phyloP scores from a whole-genome alignment of 345 rosid genomes.

The Mallotus nudiflorus region DNA sequence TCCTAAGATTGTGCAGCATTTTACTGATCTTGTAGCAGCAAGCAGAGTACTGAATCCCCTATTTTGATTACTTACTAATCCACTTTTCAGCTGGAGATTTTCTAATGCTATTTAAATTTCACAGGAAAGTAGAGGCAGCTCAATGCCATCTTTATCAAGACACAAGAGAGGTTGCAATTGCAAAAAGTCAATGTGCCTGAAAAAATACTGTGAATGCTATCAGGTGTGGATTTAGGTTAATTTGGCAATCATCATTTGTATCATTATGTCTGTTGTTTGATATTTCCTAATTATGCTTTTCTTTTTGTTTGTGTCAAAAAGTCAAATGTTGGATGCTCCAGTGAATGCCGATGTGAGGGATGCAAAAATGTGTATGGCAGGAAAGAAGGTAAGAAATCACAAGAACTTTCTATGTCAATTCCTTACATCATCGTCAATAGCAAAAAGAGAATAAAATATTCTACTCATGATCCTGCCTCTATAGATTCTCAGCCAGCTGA shows the following conservation, averaged over 20 bases:
- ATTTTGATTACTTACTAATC: background rate
- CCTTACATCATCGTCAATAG: background rate
- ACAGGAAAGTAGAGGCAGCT: slow-evolving; percentile 43
- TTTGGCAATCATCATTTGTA: background rate
- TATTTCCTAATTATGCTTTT: slow-evolving; percentile 14
- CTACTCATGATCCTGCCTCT: background rate
- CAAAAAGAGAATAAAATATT: background rate
- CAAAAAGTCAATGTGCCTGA: slow-evolving; percentile 64
- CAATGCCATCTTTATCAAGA: slow-evolving; percentile 47
- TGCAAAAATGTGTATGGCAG: slow-evolving; percentile 59
- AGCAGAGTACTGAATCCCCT: slow-evolving; percentile 25
- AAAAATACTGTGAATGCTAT: slow-evolving; percentile 74
- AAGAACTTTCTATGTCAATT: slow-evolving; percentile 4
- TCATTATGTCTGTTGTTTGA: background rate
- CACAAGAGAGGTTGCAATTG: slow-evolving; percentile 72
- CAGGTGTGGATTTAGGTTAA: slow-evolving; percentile 39
- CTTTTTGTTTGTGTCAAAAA: slow-evolving; percentile 16
- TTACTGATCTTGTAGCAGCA: slow-evolving; percentile 21
- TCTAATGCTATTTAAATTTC: slow-evolving; percentile 14
- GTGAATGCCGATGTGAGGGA: slow-evolving; percentile 64
- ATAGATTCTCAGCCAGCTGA: background rate
- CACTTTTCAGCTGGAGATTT: background rate
- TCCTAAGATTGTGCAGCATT: slow-evolving; percentile 49
- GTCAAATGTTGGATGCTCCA: slow-evolving; percentile 66
- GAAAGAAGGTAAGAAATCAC: slow-evolving; percentile 46